Evolutionary conservation across 768 basidiomycete genomes (phyloP), one percentile per base, ranked within the genome.

Genomic region (Lactarius evosmus): DNA sequence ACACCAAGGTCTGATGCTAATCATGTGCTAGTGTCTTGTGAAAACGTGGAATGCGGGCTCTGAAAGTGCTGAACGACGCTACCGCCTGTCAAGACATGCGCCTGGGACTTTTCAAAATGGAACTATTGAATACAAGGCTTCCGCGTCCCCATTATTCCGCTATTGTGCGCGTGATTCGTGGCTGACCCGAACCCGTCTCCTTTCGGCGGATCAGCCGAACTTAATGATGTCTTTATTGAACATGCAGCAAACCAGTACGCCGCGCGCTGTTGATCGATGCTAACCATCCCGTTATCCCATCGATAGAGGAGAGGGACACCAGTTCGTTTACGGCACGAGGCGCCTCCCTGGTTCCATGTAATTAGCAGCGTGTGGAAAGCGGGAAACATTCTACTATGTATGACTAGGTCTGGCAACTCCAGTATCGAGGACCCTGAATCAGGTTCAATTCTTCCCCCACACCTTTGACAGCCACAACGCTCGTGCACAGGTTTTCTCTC

Each of bases 311-410:
- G 34, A 44, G 16, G 56, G 50, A 57, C 16, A 12, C 36, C 16
- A 40, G 8, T 9, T 25, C 56, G 56, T 52, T 54, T 59, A 63
- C 44, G 33, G 38, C 58, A 59, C 29, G 58, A 59, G 52, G 57
- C 51, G 25, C 27, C 46, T 46, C 27, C 41, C 22, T 38, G 30
- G 34, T 32, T 27, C 41, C 17, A 2, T 33, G 33, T 19, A n/a
- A 55, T 61, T 36, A 22, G 44, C 33, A 30, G 30, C 34, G 2
- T 17, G 12, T 56, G 2, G 27, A 34, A 29, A 52, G 40, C 14
- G 17, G 57, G 44, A 58, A 49, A 49, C 12, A 25, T 49, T 25
- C 25, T 25, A 7, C 22, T 9, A 22, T 2, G 46, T 46, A 46
- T 46, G 22, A 46, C 46, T 46, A 46, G 46, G 11, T 11, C 22